phyloP scores from a whole-genome alignment of 768 basidiomycete species.

The Mycena polygramma region DNA sequence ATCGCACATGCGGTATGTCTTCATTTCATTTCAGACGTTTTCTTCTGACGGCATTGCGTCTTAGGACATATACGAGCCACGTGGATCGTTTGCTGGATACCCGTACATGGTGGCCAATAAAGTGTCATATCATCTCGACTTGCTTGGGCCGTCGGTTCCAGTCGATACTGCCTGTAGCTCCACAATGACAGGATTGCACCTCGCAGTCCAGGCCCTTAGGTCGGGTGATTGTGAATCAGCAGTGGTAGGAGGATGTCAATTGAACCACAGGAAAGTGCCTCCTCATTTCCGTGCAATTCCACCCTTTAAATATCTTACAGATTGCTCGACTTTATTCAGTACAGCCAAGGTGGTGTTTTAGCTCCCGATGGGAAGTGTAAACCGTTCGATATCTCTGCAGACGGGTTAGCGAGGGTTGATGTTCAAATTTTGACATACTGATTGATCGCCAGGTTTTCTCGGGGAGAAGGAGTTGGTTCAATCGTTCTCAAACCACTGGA shows the following conservation, averaged over 20 bases:
- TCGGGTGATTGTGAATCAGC: conserved; percentile 63
- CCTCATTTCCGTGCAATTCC: no score
- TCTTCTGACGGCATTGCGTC: not conserved
- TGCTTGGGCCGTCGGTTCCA: conserved; percentile 62
- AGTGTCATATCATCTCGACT: conserved; percentile 56
- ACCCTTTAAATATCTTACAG: conserved; percentile 23
- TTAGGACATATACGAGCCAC: conserved; percentile 51
- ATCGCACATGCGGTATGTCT: conserved; percentile 44
- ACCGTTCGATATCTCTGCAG: conserved; percentile 57
- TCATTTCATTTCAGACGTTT: not conserved
- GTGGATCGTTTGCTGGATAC: conserved; percentile 9
- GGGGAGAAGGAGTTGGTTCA: conserved; percentile 46
- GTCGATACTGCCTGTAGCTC: conserved; percentile 67
- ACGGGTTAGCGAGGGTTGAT: conserved; percentile 50
- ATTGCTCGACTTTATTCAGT: conserved; percentile 52
- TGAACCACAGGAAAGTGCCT: conserved; percentile 55
- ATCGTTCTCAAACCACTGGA: conserved; percentile 49
- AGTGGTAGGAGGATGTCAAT: conserved; percentile 60
- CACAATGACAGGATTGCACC: conserved; percentile 59
- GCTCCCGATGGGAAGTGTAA: conserved; percentile 58
- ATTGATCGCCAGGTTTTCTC: conserved; percentile 41
- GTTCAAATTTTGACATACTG: not conserved
- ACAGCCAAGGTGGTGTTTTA: conserved; percentile 54
- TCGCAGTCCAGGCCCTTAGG: conserved; percentile 59
- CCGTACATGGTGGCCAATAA: conserved; percentile 56